Conservation (phyloP, 208 protist species). For the Leishmania aethiopica region DNA sequence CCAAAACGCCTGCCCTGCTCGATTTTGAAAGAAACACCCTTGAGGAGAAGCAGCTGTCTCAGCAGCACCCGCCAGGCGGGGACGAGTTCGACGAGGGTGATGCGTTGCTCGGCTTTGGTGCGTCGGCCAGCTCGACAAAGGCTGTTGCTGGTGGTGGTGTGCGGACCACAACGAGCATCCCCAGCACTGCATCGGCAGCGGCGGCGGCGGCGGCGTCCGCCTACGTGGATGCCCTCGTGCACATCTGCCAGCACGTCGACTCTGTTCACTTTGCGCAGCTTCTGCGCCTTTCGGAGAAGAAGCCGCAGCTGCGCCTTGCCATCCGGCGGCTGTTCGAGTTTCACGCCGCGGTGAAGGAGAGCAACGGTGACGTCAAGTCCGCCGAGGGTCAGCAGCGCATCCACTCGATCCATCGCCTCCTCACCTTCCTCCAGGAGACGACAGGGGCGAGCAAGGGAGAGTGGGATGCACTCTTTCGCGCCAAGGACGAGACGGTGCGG, state of each 20-base stretch:
- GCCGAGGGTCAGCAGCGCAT: conserved; percentile 54
- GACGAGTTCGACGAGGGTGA: conserved; percentile 23
- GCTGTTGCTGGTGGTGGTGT: too few species aligned
- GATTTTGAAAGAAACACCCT: conserved; percentile 49
- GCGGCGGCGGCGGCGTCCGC: conserved; percentile 10
- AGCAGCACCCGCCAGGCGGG: background rate
- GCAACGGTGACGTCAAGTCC: conserved; percentile 44
- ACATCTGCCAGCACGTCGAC: conserved; percentile 54
- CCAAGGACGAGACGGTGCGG: conserved; percentile 67
- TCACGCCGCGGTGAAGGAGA: conserved; percentile 33
- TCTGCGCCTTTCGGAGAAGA: conserved; percentile 50
- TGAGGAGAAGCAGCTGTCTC: background rate
- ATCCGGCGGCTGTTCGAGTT: conserved; percentile 38
- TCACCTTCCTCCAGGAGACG: conserved; percentile 57
- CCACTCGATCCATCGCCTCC: conserved; percentile 69
- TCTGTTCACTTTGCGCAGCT: conserved; percentile 42
- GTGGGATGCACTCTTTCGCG: conserved; percentile 73
- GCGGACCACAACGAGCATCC: background rate
- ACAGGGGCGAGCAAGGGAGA: conserved; percentile 57
- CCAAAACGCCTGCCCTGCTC: conserved; percentile 29
- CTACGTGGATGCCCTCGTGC: conserved; percentile 54
- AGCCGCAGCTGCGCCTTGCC: conserved; percentile 56
- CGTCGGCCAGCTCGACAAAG: background rate
- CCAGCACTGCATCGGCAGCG: background rate
- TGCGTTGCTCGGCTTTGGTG: conserved; percentile 17